Conservation (phyloP, 2,329 filamentous ascomycete genomes). For the Epichloe typhina region DNA sequence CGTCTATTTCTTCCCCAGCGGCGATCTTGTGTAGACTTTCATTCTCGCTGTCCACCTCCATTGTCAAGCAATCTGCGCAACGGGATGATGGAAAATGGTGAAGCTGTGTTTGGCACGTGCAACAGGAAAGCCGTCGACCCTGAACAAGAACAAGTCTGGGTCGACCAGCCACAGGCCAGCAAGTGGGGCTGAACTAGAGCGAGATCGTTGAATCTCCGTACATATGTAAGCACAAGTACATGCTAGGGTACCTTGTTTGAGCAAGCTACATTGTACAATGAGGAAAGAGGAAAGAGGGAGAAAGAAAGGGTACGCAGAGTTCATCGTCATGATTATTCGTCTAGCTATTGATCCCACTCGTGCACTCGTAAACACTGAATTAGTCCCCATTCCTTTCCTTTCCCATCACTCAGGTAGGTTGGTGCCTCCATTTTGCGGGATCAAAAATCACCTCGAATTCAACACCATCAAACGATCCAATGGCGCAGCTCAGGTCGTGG, state of each 20-base stretch:
- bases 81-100: conserved; percentile 3
- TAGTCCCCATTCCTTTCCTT: too few relatives aligned
- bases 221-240: too few relatives aligned
- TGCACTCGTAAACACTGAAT: too few relatives aligned
- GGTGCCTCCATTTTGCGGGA: conserved; percentile 44
- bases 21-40: conserved; percentile 35
- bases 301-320: too few relatives aligned
- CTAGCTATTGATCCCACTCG: too few relatives aligned
- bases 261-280: too few relatives aligned
- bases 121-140: too few relatives aligned
- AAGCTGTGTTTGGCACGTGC: conserved; percentile 3
- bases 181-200: conserved; percentile 11
- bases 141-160: too few relatives aligned
- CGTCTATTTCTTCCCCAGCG: conserved; percentile 38
- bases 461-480: conserved; percentile 58
- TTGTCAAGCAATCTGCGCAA: conserved; percentile 17
- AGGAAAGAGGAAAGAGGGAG: too few relatives aligned
- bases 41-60: conserved; percentile 44
- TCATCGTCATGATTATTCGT: too few relatives aligned
- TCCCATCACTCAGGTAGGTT: not conserved
- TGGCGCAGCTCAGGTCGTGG: conserved; percentile 55
- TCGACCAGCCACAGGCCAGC: not conserved
- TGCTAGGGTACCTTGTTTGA: too few relatives aligned
- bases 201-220: too few relatives aligned
- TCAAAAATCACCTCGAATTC: conserved; percentile 55